phyloP scores from a whole-genome alignment of 495 filamentous ascomycete species.

The Podospora tetraspora region DNA sequence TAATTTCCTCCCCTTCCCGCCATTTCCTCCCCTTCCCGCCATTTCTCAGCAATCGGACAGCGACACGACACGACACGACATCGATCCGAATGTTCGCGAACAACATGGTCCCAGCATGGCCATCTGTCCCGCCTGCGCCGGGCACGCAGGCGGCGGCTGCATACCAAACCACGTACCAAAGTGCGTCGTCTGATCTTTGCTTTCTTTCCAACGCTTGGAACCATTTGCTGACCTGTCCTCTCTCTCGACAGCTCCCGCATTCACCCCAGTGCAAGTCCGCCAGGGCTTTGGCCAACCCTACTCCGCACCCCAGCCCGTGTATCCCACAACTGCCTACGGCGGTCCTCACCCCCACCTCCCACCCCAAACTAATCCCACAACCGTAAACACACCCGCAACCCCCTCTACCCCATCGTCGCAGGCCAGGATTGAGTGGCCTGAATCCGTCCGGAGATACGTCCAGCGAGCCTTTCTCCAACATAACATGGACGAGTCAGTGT shows the following conservation, averaged over 20 bases:
- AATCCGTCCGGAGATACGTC: slow-evolving; percentile 73
- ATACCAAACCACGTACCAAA: slow-evolving; percentile 29
- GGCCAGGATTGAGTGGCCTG: slow-evolving; percentile 68
- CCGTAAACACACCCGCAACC: slow-evolving; percentile 15
- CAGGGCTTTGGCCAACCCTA: slow-evolving; percentile 40
- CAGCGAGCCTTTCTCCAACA: slow-evolving; percentile 74
- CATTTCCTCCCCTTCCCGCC: background rate
- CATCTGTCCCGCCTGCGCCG: slow-evolving; percentile 25
- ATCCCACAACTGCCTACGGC: slow-evolving; percentile 28
- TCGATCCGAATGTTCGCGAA: slow-evolving; percentile 7
- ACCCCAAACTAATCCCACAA: slow-evolving; percentile 24
- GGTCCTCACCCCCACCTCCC: slow-evolving; percentile 16
- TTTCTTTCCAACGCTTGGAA: background rate
- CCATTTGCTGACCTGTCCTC: slow-evolving; percentile 21
- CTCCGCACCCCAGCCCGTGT: slow-evolving; percentile 25
- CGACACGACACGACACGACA: background rate
- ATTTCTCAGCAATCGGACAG: background rate
- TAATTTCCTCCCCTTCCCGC: background rate
- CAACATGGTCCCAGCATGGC: slow-evolving; percentile 32
- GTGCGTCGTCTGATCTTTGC: slow-evolving; percentile 13
- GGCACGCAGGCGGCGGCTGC: slow-evolving; percentile 31
- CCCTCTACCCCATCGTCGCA: slow-evolving; percentile 30
- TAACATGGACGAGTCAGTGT: slow-evolving; percentile 60
- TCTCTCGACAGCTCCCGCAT: slow-evolving; percentile 38
- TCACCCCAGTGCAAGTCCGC: slow-evolving; percentile 47